phyloP scores from a whole-genome alignment of 371 early-diverging fungal genomes.

The Circinella umbellata region DNA sequence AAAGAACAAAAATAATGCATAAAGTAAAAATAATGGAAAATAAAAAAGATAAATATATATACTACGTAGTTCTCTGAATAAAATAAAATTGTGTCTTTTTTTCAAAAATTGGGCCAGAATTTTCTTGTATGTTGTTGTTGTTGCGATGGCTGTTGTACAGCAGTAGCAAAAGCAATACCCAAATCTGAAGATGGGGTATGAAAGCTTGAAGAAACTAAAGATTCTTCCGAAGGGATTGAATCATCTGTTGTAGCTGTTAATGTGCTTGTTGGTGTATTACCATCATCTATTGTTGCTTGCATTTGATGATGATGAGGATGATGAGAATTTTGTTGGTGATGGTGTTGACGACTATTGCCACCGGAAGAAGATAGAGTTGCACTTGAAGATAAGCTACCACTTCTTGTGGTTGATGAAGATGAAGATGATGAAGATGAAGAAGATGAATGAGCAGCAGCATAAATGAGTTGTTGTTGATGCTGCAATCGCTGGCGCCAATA shows the following conservation, averaged over 20 bases:
- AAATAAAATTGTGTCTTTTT: no score
- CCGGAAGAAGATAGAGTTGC: no score
- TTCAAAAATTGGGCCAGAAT: neutral
- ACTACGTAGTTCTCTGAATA: no score
- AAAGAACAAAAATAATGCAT: no score
- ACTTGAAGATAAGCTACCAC: no score
- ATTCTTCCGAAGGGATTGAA: conserved; percentile 6
- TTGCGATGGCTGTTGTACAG: no score
- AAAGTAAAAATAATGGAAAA: no score
- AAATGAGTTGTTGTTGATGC: conserved; percentile 2
- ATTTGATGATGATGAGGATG: neutral
- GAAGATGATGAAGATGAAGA: neutral
- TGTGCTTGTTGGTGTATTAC: neutral
- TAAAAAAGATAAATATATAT: no score
- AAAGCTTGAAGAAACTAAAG: conserved; percentile 4
- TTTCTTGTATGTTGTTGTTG: neutral
- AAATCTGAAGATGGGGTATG: conserved; percentile 7
- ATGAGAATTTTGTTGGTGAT: no score
- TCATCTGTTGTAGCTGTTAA: conserved; percentile 1
- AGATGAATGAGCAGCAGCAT: neutral
- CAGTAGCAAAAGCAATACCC: neutral
- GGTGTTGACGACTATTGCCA: no score
- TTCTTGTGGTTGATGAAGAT: neutral
- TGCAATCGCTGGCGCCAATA: conserved; percentile 2
- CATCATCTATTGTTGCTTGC: neutral